Conservation (phyloP, 73 alveolate species). For the Paramecium primaurelia region DNA sequence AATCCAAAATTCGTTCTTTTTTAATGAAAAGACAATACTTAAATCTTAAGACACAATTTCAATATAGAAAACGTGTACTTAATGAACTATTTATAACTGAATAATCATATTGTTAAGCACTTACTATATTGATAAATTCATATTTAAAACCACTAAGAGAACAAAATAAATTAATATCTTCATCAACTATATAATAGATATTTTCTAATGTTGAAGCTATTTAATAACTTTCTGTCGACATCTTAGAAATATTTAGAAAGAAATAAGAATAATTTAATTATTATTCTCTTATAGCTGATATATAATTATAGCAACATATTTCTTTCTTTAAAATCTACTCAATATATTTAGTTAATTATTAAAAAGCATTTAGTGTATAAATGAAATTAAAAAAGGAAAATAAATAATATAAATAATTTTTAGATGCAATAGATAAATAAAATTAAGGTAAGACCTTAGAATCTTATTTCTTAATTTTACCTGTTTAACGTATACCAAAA, state of each 20-base stretch:
- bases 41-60: neutral
- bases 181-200: neutral
- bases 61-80: neutral
- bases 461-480: neutral
- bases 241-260: neutral
- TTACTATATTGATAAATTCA: neutral
- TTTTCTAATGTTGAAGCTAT: constrained; percentile 22
- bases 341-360: neutral
- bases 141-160: neutral
- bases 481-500: constrained; percentile 22
- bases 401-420: neutral
- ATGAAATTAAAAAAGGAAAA: neutral
- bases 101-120: neutral
- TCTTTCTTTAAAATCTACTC: constrained; percentile 16
- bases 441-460: neutral
- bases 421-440: neutral
- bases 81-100: neutral
- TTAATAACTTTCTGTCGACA: neutral
- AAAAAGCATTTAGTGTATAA: neutral
- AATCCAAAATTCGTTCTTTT: neutral
- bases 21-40: neutral
- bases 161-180: neutral
- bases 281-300: neutral
- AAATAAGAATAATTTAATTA: neutral
- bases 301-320: neutral